Percentiles rank a stretch among this genome's conserved stretches.
Evolutionary conservation across 2,329 filamentous ascomycete species (phyloP).

Genomic region (Trichoderma sp.): DNA sequence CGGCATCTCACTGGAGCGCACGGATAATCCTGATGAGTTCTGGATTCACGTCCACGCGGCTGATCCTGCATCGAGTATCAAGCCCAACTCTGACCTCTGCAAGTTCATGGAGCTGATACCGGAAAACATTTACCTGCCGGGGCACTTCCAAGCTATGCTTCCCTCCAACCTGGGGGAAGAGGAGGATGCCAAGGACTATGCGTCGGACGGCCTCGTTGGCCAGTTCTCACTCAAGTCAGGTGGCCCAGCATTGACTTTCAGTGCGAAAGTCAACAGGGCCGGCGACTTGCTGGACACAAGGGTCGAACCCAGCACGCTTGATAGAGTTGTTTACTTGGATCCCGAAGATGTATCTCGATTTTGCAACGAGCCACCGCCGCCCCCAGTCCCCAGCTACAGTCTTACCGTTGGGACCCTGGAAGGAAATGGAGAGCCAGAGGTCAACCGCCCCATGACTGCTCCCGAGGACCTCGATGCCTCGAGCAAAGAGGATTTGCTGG

Average conservation of each 20-base stretch:
- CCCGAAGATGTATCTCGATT: slow-evolving; percentile 52
- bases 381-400: slow-evolving; percentile 32
- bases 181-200: slow-evolving; percentile 37
- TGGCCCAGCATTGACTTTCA: slow-evolving; percentile 63
- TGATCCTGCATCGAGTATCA: slow-evolving; percentile 73
- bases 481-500: slow-evolving; percentile 51
- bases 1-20: slow-evolving; percentile 69
- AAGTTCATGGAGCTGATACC: slow-evolving; percentile 63
- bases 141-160: slow-evolving; percentile 62
- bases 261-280: slow-evolving; percentile 55
- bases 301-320: slow-evolving; percentile 57
- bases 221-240: slow-evolving; percentile 57
- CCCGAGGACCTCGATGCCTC: slow-evolving; percentile 46
- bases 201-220: slow-evolving; percentile 47
- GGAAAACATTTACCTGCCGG: slow-evolving; percentile 62
- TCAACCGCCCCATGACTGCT: slow-evolving; percentile 49
- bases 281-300: slow-evolving; percentile 58
- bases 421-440: slow-evolving; percentile 23
- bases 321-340: slow-evolving; percentile 60
- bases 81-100: slow-evolving; percentile 59
- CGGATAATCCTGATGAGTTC: slow-evolving; percentile 55
- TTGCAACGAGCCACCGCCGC: slow-evolving; percentile 43
- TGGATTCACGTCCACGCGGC: slow-evolving; percentile 82
- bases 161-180: slow-evolving; percentile 42
- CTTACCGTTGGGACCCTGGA: slow-evolving; percentile 39